A percentile compares a stretch with the other conserved stretches of the same genome.
These are phyloP conservation scores for Aspergillus japonicus DNA, from an alignment of 2,329 filamentous ascomycete species.

Conservation along the genomic window DNA sequence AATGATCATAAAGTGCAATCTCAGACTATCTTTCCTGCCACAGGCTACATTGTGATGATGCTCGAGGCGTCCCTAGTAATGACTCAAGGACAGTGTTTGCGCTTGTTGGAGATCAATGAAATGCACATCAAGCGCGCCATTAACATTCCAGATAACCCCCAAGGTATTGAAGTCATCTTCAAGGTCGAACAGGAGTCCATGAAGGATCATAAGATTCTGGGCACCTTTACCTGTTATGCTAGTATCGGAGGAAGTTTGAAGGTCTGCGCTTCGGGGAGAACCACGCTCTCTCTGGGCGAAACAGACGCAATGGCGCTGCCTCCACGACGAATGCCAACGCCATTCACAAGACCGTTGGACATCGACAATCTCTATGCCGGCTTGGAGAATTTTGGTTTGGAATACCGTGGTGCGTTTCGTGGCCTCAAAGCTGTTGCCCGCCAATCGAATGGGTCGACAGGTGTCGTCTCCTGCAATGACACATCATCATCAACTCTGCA, in stretches of 20 bases:
- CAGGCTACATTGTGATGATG: slow-evolving; percentile 20
- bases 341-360: background rate
- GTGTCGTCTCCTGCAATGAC: background rate
- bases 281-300: background rate
- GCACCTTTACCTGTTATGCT: background rate
- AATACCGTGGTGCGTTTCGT: slow-evolving; percentile 3
- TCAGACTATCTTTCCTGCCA: slow-evolving; percentile 26
- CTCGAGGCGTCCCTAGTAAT: slow-evolving; percentile 10
- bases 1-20: slow-evolving; percentile 24
- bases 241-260: background rate
- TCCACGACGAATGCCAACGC: background rate
- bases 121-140: slow-evolving; percentile 1
- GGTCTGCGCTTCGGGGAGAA: background rate
- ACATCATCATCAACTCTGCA: background rate
- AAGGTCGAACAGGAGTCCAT: background rate
- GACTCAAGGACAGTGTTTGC: background rate
- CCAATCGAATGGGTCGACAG: background rate
- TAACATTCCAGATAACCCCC: background rate
- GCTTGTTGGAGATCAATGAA: slow-evolving; percentile 3
- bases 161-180: slow-evolving; percentile 1
- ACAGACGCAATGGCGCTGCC: background rate
- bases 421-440: background rate
- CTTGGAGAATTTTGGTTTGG: background rate
- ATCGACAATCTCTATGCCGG: slow-evolving; percentile 1
- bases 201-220: background rate